Conservation (phyloP, 2,329 filamentous ascomycete genomes). For the Leptographium wingfieldii region DNA sequence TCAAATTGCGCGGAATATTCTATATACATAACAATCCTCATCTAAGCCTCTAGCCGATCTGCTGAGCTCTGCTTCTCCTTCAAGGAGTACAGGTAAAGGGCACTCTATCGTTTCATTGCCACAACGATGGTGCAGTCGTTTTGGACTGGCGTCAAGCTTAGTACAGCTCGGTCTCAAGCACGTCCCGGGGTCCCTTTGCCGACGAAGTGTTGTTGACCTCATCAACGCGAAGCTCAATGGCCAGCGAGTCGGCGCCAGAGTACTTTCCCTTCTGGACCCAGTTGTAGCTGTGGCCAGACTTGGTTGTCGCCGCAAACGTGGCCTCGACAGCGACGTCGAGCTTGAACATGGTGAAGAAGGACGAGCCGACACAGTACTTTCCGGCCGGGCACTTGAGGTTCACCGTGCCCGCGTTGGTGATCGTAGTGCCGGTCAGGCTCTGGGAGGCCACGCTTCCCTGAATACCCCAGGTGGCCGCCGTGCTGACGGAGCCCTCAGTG, state of each 20-base stretch:
- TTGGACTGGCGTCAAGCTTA: not conserved
- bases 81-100: no score
- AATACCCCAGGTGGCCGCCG: not conserved
- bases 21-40: no score
- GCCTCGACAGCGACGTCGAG: not conserved
- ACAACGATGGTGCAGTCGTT: not conserved
- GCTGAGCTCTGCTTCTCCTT: no score
- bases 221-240: constrained; percentile 13
- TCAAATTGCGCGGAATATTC: no score
- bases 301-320: not conserved
- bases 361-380: not conserved
- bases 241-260: not conserved
- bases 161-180: not conserved
- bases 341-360: constrained; percentile 1
- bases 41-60: no score
- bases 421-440: not conserved
- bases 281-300: not conserved
- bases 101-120: no score
- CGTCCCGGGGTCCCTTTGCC: not conserved
- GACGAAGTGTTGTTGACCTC: constrained; percentile 8
- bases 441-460: not conserved
- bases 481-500: not conserved
- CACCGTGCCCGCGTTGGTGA: not conserved
- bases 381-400: not conserved
- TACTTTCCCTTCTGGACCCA: not conserved